These are phyloP conservation scores for Penicillium sp. DNA, from an alignment of 2,329 filamentous ascomycete genomes.

Conservation along the genomic window DNA sequence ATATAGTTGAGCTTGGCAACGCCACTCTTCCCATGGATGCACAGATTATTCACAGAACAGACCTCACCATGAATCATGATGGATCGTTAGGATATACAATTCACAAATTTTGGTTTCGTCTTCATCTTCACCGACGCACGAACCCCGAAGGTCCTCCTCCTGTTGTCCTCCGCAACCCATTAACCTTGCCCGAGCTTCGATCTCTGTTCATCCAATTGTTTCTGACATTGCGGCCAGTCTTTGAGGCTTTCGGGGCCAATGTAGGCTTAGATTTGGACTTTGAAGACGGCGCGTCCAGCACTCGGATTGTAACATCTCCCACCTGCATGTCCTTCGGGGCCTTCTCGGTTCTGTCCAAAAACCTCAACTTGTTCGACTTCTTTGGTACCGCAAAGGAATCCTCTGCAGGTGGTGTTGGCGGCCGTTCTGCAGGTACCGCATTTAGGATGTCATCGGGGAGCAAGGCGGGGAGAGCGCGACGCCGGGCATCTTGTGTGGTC, in stretches of 20 bases:
- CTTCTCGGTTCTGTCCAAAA: constrained; percentile 54
- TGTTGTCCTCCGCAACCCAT: constrained; percentile 43
- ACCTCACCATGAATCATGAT: neutral
- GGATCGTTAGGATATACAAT: constrained; percentile 7
- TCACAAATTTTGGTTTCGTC: neutral
- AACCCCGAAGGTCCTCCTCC: constrained; percentile 43
- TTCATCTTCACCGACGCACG: constrained; percentile 36
- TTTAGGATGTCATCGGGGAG: constrained; percentile 58
- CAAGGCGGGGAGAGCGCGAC: constrained; percentile 51
- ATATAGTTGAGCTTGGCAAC: too few species aligned
- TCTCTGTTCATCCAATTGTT: constrained; percentile 45
- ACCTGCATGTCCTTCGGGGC: constrained; percentile 55
- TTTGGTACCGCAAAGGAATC: constrained; percentile 26
- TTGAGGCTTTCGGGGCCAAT: constrained; percentile 52
- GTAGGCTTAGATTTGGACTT: constrained; percentile 43
- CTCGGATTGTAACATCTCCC: constrained; percentile 54
- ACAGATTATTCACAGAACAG: neutral
- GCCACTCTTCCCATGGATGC: neutral
- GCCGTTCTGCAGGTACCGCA: constrained; percentile 48
- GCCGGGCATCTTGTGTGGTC: constrained; percentile 40
- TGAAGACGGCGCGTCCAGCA: constrained; percentile 45
- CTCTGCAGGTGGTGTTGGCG: constrained; percentile 50
- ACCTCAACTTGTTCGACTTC: constrained; percentile 51
- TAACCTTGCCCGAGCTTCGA: constrained; percentile 35
- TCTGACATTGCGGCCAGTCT: constrained; percentile 40